phyloP scores from a whole-genome alignment of 2,329 filamentous ascomycete species.

The Scortechinia acanthostroma region DNA sequence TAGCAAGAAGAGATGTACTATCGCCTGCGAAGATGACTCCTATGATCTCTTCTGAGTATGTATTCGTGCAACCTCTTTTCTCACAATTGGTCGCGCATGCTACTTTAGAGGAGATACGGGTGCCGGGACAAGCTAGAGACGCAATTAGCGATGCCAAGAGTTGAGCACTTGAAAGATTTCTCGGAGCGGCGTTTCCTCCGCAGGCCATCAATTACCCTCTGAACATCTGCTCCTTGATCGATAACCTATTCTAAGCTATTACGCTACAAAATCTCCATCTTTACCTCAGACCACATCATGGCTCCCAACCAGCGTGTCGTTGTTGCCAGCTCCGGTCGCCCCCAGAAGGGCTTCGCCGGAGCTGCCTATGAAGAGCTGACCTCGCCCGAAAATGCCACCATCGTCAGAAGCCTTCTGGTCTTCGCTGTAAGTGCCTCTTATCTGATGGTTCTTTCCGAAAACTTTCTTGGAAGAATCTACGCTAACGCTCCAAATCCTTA shows the following conservation, averaged over 20 bases:
- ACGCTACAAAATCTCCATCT: not conserved
- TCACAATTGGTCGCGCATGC: no score
- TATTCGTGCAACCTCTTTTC: no score
- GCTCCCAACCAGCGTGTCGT: constrained; percentile 1
- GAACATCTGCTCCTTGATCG: no score
- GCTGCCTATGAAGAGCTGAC: constrained; percentile 31
- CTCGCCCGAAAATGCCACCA: constrained; percentile 34
- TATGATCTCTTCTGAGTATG: no score
- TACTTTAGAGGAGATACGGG: no score
- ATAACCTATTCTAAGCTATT: no score
- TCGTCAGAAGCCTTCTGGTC: constrained; percentile 35
- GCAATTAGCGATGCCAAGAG: not conserved
- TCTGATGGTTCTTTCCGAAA: not conserved
- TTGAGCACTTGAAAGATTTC: not conserved
- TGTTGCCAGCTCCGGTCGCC: not conserved
- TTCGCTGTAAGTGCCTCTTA: constrained; percentile 30
- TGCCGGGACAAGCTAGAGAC: not conserved
- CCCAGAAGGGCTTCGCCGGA: constrained; percentile 23
- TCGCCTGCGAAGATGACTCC: no score
- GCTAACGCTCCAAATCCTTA: not conserved
- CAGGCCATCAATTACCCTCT: no score
- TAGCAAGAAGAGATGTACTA: no score
- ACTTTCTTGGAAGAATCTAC: not conserved
- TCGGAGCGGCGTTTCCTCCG: no score
- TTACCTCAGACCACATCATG: not conserved